Evolutionary conservation across 805 yeast species (phyloP).

Genomic region (Suhomyces sp.): DNA sequence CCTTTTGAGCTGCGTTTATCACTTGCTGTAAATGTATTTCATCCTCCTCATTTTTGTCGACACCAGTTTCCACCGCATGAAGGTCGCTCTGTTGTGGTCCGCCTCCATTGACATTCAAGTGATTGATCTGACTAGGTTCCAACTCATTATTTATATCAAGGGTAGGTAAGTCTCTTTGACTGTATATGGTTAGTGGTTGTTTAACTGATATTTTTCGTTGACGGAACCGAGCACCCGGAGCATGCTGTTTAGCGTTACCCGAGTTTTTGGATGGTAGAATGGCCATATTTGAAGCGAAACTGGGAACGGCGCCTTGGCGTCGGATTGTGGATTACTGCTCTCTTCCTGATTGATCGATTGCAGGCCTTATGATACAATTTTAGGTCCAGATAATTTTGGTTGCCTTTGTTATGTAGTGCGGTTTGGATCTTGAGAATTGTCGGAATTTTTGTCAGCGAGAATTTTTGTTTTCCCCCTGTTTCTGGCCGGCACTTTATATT

Average conservation of each 20-base stretch:
- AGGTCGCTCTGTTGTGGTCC: slow-evolving; percentile 75
- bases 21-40: slow-evolving; percentile 94
- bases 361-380: neutral
- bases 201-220: slow-evolving; percentile 94
- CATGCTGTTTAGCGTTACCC: slow-evolving; percentile 30
- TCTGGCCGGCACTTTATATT: neutral
- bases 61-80: slow-evolving; percentile 93
- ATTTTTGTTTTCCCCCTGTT: slow-evolving; percentile 16
- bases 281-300: slow-evolving; percentile 28
- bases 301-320: slow-evolving; percentile 1
- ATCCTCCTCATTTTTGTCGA: slow-evolving; percentile 95
- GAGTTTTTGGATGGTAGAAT: slow-evolving; percentile 38
- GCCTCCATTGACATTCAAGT: slow-evolving; percentile 38
- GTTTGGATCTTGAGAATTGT: slow-evolving; percentile 22
- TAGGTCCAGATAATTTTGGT: neutral
- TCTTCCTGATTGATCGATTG: slow-evolving; percentile 2
- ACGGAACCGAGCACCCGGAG: slow-evolving; percentile 68
- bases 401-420: slow-evolving; percentile 18
- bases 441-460: slow-evolving; percentile 9
- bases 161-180: slow-evolving; percentile 78
- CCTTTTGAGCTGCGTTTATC: slow-evolving; percentile 72
- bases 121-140: slow-evolving; percentile 43
- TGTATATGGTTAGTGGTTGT: slow-evolving; percentile 74
- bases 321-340: neutral
- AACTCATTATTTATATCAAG: slow-evolving; percentile 48